Percentiles rank a stretch among this genome's conserved stretches.
Evolutionary conservation across 495 filamentous ascomycete genomes (phyloP).

Genomic region (Neurospora sp.): DNA sequence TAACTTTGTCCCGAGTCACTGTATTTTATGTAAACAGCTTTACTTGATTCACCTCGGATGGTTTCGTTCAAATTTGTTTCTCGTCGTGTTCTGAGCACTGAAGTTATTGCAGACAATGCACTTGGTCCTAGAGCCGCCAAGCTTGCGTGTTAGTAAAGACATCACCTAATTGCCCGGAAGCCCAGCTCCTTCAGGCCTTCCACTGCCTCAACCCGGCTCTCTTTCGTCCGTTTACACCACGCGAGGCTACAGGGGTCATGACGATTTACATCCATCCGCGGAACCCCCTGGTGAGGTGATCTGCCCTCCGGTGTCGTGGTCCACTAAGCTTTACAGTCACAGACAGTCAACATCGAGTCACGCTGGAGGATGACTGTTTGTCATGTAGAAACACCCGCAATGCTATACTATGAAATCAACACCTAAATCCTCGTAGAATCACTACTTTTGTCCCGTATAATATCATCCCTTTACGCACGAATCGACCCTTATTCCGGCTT

Average conservation of each 20-base stretch:
- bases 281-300: background rate
- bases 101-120: background rate
- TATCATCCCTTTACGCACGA: background rate
- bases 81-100: background rate
- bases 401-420: background rate
- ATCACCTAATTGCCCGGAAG: background rate
- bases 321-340: background rate
- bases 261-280: background rate
- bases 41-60: background rate
- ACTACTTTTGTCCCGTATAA: background rate
- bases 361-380: background rate
- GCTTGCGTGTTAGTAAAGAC: background rate
- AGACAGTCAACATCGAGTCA: background rate
- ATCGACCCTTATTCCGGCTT: background rate
- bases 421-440: slow-evolving; percentile 1
- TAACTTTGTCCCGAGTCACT: background rate
- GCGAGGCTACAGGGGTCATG: background rate
- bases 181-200: background rate
- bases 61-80: background rate
- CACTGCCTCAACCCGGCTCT: background rate
- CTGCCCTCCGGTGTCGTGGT: background rate
- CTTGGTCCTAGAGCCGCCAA: background rate
- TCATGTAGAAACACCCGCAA: background rate
- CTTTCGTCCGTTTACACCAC: background rate
- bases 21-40: background rate